Percentiles rank a stretch among this genome's conserved stretches.
These are phyloP conservation scores for Arthrobotrys megalospora DNA, from an alignment of 2,329 filamentous ascomycete genomes.

Conservation along the genomic window DNA sequence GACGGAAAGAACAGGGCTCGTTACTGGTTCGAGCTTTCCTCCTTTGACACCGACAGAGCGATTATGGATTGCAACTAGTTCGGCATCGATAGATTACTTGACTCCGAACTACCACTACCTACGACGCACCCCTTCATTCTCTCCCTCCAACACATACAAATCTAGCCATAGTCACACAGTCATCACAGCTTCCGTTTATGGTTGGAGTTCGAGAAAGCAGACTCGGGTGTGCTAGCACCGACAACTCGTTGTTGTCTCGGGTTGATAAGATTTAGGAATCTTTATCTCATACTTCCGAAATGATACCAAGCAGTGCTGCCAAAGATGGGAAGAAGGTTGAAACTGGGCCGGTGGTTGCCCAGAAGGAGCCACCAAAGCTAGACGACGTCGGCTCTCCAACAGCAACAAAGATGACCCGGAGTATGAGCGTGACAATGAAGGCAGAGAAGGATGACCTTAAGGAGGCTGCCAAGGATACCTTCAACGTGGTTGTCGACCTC, in stretches of 20 bases:
- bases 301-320: conserved; percentile 37
- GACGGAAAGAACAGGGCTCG: conserved; percentile 20
- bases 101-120: not conserved
- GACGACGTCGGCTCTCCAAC: conserved; percentile 43
- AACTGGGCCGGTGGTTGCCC: conserved; percentile 33
- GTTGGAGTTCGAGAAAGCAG: conserved; percentile 18
- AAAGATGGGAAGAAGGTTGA: conserved; percentile 59
- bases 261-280: conserved; percentile 56
- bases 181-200: conserved; percentile 51
- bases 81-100: conserved; percentile 8
- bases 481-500: conserved; percentile 96
- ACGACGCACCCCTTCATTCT: not conserved
- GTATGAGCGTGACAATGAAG: conserved; percentile 89
- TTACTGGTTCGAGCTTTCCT: conserved; percentile 20
- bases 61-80: conserved; percentile 49
- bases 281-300: conserved; percentile 33
- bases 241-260: conserved; percentile 57
- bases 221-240: conserved; percentile 52
- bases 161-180: not conserved
- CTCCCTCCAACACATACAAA: conserved; percentile 1
- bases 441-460: conserved; percentile 94
- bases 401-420: conserved; percentile 65
- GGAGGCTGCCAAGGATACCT: conserved; percentile 93
- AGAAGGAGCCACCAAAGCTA: conserved; percentile 43
- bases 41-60: conserved; percentile 32